These are phyloP conservation scores for Triadica sebifera DNA, from an alignment of 345 rosid species.

Conservation along the genomic window DNA sequence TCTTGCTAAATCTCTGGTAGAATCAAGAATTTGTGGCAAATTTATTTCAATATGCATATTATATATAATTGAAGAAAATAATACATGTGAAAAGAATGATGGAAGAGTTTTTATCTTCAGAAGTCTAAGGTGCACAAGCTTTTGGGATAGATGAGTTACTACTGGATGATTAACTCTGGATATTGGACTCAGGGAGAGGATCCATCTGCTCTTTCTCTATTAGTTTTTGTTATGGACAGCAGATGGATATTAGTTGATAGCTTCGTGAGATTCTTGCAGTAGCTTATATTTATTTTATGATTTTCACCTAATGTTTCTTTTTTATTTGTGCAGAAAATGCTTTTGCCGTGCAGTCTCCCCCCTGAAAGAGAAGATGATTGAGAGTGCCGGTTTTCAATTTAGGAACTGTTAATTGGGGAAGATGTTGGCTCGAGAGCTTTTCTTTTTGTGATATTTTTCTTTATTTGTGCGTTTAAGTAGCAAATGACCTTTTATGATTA, in stretches of 20 bases:
- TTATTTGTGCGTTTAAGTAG: background rate
- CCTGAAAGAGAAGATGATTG: constrained; percentile 94
- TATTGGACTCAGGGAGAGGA: background rate
- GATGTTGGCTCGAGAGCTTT: background rate
- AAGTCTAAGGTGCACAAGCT: background rate
- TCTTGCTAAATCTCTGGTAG: background rate
- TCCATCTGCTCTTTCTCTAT: background rate
- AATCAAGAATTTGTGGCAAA: background rate
- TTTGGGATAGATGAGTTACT: background rate
- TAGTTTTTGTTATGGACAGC: background rate
- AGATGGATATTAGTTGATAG: background rate
- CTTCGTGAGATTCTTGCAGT: background rate
- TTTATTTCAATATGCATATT: background rate
- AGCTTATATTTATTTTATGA: background rate
- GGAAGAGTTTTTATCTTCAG: background rate
- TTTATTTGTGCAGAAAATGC: constrained; percentile 77
- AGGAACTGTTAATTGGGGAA: background rate
- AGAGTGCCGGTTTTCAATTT: background rate
- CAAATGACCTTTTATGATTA: background rate
- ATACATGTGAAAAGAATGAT: background rate
- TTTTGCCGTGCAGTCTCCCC: constrained; percentile 89
- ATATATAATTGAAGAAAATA: background rate
- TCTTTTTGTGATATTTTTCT: background rate
- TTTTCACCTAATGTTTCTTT: background rate
- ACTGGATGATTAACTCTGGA: background rate